These are phyloP conservation scores for Coemansia sp. DNA, from an alignment of 192 early-diverging fungal species.

Conservation along the genomic window DNA sequence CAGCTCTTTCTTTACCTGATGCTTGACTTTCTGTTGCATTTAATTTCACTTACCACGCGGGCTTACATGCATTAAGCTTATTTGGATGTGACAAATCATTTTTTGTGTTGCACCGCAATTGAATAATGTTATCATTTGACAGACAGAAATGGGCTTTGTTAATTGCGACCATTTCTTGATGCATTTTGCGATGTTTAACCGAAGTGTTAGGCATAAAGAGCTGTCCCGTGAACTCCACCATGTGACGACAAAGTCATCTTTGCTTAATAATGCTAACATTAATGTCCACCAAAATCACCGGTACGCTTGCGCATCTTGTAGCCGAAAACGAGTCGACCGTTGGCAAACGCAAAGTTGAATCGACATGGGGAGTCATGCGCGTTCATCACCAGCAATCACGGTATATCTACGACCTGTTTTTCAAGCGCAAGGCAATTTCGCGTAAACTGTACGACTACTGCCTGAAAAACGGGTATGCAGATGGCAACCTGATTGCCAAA, in stretches of 20 bases:
- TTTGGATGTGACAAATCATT: too few relatives aligned
- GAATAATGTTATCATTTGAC: too few relatives aligned
- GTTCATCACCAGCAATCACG: slow-evolving; percentile 97
- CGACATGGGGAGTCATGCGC: slow-evolving; percentile 91
- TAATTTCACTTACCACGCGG: slow-evolving; percentile 19
- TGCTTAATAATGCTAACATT: neutral
- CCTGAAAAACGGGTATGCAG: slow-evolving; percentile 87
- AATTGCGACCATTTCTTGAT: slow-evolving; percentile 33
- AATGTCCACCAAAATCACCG: slow-evolving; percentile 1
- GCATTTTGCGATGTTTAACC: slow-evolving; percentile 11
- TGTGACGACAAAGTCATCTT: too few relatives aligned
- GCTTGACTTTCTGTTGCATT: slow-evolving; percentile 9
- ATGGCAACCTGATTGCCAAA: slow-evolving; percentile 92
- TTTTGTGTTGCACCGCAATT: too few relatives aligned
- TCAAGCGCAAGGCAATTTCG: slow-evolving; percentile 92
- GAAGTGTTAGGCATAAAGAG: neutral
- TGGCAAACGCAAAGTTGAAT: slow-evolving; percentile 90
- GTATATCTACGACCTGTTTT: slow-evolving; percentile 95
- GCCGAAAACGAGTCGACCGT: slow-evolving; percentile 94
- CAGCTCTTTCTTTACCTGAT: too few relatives aligned
- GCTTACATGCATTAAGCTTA: neutral
- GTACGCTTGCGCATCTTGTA: slow-evolving; percentile 27
- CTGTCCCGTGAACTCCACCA: too few relatives aligned
- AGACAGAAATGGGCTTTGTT: slow-evolving; percentile 9
- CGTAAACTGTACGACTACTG: slow-evolving; percentile 91